Base-by-base conservation (phyloP, 495 filamentous ascomycete species). In the Penicillium alfredii region DNA sequence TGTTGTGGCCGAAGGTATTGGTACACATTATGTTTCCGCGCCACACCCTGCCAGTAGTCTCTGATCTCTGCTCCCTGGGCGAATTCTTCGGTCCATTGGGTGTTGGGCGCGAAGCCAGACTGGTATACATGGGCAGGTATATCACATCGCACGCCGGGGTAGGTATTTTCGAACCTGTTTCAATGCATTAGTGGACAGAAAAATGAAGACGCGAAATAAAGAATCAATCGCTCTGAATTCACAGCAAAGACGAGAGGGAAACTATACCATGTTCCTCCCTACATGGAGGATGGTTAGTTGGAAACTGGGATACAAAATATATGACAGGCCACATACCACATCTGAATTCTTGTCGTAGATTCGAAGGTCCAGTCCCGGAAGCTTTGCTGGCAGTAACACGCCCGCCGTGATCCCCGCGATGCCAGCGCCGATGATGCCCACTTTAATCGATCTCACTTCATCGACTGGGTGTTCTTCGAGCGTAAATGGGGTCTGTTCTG, bases 51-150 rank as follows among this genome's bases (percentile, higher is more conserved):
- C 71, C 78, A 81, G 45, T 86, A 87, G 11, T 72, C 68, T 19
- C 69, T 61, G 25, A 87, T 85, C 49, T 87, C 81, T 8, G 53
- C 53, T 0, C 78, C 78, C 20, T 74, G 68, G 2, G 82, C 76
- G 40, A 79, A 85, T 36, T 80, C 69, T 43, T 79, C 69, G 0
- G 68, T 70, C 81, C 82, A 86, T 49, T 81, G 64, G 0, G 69
- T 68, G 39, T 84, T 84, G 2, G 80, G 78, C 8, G 67, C 64
- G 46, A 84, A 85, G 12, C 69, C 73, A 3, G 73, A 74, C 49
- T 83, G 79, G 50, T 86, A 86, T 9, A 74, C 74, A 62, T 86
- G 80, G 2, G 82, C 68, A 5, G 80, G 80, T n/a, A 84, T 76
- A 55, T 86, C 82, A 40, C 74, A 79, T 26, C 69, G 55, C 5